Conservation (phyloP, 176 grass and related monocot genomes). For the Aegilops sharonensis region DNA sequence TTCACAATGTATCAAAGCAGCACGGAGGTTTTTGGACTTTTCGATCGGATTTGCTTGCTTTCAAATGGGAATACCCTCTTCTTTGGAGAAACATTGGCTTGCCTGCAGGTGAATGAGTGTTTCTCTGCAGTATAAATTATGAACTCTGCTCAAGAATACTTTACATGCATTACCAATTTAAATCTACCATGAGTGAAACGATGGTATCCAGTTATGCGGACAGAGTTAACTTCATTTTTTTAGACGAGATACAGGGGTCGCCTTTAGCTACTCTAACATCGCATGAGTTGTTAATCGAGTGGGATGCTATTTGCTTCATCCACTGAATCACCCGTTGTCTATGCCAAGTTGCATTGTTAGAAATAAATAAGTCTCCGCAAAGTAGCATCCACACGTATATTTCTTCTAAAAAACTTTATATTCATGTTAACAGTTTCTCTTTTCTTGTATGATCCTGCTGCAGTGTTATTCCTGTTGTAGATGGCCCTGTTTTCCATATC, state of each 20-base stretch:
- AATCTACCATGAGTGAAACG: not conserved
- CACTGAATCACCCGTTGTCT: not conserved
- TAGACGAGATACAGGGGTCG: not conserved
- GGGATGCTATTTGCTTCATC: not conserved
- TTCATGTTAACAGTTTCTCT: too few relatives aligned
- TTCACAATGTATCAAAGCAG: slow-evolving; percentile 99
- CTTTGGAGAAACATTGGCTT: slow-evolving; percentile 93
- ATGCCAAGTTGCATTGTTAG: not conserved
- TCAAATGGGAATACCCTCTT: slow-evolving; percentile 97
- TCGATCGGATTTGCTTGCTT: slow-evolving; percentile 94
- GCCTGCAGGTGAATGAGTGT: slow-evolving; percentile 72
- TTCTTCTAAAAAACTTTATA: too few relatives aligned
- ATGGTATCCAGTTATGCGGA: not conserved
- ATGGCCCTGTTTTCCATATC: too few relatives aligned
- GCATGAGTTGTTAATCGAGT: not conserved
- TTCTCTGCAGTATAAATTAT: not conserved
- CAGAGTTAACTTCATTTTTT: not conserved
- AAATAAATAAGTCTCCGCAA: not conserved
- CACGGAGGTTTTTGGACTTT: slow-evolving; percentile 97
- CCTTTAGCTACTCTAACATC: not conserved
- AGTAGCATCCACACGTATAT: not conserved
- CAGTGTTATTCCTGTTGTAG: too few relatives aligned
- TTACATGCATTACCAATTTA: not conserved
- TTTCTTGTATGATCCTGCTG: too few relatives aligned
- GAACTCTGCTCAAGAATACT: not conserved